These are phyloP conservation scores for Teratosphaeria gauchensis DNA, from an alignment of 2,329 filamentous ascomycete species.

Conservation along the genomic window DNA sequence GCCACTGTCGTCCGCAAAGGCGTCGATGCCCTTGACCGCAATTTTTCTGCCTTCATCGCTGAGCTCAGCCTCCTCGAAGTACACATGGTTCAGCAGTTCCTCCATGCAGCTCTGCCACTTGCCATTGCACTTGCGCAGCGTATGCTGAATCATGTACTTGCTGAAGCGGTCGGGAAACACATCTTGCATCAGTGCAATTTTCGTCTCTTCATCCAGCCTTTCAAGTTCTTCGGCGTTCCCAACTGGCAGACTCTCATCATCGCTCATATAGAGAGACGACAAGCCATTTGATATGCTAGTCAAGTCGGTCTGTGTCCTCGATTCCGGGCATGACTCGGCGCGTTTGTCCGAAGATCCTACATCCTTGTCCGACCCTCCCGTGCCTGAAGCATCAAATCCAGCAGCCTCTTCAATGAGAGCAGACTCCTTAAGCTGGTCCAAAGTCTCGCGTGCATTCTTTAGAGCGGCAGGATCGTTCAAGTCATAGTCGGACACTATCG, in stretches of 20 bases:
- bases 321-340: constrained; percentile 28
- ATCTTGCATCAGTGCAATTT: constrained; percentile 52
- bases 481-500: constrained; percentile 67
- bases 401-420: constrained; percentile 60
- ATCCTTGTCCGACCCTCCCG: constrained; percentile 38
- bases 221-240: constrained; percentile 26
- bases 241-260: constrained; percentile 13
- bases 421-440: constrained; percentile 56
- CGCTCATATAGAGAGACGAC: constrained; percentile 24
- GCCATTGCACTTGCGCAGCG: constrained; percentile 57
- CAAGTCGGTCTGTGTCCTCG: constrained; percentile 37
- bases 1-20: constrained; percentile 55
- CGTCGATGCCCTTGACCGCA: constrained; percentile 66
- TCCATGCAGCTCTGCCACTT: constrained; percentile 65
- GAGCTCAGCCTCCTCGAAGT: constrained; percentile 58
- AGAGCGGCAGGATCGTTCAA: constrained; percentile 45
- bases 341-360: constrained; percentile 8
- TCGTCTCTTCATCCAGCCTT: constrained; percentile 48
- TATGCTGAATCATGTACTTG: constrained; percentile 53
- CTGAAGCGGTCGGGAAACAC: constrained; percentile 63
- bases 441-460: constrained; percentile 44
- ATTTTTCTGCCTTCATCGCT: constrained; percentile 34
- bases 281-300: constrained; percentile 41
- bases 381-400: constrained; percentile 70
- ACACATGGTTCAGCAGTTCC: constrained; percentile 68